phyloP scores from a whole-genome alignment of 192 early-diverging fungal genomes.

The Geranomyces michiganensis region DNA sequence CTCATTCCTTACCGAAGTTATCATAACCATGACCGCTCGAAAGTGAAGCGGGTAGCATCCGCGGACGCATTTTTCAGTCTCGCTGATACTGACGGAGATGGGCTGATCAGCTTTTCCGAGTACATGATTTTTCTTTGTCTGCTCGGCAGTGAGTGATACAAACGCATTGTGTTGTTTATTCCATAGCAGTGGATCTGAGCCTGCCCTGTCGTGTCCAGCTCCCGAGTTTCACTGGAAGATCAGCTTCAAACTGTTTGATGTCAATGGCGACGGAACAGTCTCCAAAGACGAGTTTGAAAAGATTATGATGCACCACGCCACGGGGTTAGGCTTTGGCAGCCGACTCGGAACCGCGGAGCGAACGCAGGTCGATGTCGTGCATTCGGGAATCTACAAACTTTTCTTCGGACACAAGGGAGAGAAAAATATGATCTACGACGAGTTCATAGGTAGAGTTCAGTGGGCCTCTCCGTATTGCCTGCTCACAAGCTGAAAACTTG shows the following conservation, averaged over 20 bases:
- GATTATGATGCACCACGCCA: constrained; percentile 40
- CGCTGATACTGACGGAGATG: constrained; percentile 46
- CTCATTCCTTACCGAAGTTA: constrained; percentile 37
- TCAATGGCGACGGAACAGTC: constrained; percentile 43
- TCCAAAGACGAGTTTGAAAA: constrained; percentile 43
- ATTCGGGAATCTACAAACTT: constrained; percentile 31
- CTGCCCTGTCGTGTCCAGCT: too few species aligned
- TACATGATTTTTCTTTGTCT: constrained; percentile 47
- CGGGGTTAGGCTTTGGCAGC: constrained; percentile 3
- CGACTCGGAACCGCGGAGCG: constrained; percentile 23
- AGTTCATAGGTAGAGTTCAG: constrained; percentile 31
- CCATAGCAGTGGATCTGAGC: too few species aligned
- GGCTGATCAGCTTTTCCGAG: constrained; percentile 43
- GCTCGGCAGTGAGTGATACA: constrained; percentile 16
- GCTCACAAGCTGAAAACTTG: background rate
- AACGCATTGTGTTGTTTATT: background rate
- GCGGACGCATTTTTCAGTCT: constrained; percentile 43
- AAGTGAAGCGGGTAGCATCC: constrained; percentile 31
- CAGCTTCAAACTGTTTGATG: constrained; percentile 42
- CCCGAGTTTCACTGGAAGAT: constrained; percentile 43
- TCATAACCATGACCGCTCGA: background rate
- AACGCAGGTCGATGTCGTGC: constrained; percentile 17
- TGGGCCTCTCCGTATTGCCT: too few species aligned
- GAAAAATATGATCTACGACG: constrained; percentile 34
- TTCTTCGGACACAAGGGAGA: constrained; percentile 46